phyloP scores from a whole-genome alignment of 768 basidiomycete genomes.

The Rhodotorula taiwanensis region DNA sequence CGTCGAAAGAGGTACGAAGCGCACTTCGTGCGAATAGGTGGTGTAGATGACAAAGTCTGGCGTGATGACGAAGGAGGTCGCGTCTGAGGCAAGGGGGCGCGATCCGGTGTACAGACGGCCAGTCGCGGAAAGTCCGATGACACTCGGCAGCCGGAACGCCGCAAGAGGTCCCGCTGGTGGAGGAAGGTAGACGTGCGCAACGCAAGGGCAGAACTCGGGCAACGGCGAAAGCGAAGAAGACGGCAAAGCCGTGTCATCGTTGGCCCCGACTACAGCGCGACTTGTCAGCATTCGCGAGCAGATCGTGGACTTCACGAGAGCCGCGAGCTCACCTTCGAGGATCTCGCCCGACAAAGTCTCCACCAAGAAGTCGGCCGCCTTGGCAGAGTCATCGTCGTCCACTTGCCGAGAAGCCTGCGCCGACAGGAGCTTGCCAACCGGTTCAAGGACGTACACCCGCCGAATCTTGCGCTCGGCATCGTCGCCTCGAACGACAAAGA shows the following conservation, averaged over 20 bases:
- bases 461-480: constrained; percentile 8
- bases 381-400: not conserved
- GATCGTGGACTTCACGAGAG: no score
- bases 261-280: no score
- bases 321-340: constrained; percentile 35
- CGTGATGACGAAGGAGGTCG: constrained; percentile 60
- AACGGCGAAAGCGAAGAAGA: constrained; percentile 47
- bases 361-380: constrained; percentile 30
- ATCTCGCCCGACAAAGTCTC: constrained; percentile 37
- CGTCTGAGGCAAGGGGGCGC: constrained; percentile 44
- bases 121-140: constrained; percentile 60
- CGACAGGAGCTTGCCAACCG: constrained; percentile 22
- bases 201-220: constrained; percentile 57
- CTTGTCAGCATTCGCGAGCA: no score
- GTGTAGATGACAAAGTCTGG: constrained; percentile 78
- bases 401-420: constrained; percentile 5
- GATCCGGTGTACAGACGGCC: constrained; percentile 60
- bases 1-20: constrained; percentile 58
- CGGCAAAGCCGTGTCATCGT: constrained; percentile 38
- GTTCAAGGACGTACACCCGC: constrained; percentile 23
- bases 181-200: constrained; percentile 39
- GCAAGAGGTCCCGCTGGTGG: not conserved
- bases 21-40: constrained; percentile 69
- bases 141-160: constrained; percentile 42
- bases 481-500: constrained; percentile 9